Percentiles rank a stretch among this genome's conserved stretches.
phyloP scores from a whole-genome alignment of 306 rosid species.

The Comarum palustre region DNA sequence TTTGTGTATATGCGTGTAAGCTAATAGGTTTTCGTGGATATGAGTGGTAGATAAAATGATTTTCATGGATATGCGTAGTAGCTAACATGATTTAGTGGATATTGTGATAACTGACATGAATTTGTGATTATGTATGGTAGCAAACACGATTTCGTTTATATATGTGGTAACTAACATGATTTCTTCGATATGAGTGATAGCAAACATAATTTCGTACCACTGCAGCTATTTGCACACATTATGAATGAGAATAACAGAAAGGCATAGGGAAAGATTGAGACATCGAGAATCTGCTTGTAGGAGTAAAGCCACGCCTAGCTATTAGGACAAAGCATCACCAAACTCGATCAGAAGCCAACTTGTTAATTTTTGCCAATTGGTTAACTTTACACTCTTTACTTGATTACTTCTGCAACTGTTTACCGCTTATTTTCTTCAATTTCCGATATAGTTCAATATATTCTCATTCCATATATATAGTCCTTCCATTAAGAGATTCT shows the following conservation, averaged over 20 bases:
- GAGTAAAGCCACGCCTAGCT: not conserved
- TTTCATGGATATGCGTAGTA: too few species aligned
- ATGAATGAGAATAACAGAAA: not conserved
- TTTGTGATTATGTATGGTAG: too few species aligned
- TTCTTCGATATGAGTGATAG: too few species aligned
- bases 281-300: not conserved
- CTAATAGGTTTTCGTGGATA: too few species aligned
- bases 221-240: not conserved
- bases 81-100: too few species aligned
- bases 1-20: too few species aligned
- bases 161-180: too few species aligned
- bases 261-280: not conserved
- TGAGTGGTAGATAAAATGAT: too few species aligned
- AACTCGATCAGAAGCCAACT: not conserved
- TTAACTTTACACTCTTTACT: not conserved
- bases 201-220: not conserved
- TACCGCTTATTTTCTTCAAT: not conserved
- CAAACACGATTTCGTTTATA: too few species aligned
- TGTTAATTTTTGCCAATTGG: not conserved
- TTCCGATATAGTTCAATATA: not conserved
- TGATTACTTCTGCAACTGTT: not conserved
- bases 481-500: too few species aligned
- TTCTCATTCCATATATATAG: too few species aligned
- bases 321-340: conserved; percentile 11
- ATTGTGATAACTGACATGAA: too few species aligned